Evolutionary conservation across 306 rosid genomes (phyloP).

Genomic region (Quillaja saponaria): DNA sequence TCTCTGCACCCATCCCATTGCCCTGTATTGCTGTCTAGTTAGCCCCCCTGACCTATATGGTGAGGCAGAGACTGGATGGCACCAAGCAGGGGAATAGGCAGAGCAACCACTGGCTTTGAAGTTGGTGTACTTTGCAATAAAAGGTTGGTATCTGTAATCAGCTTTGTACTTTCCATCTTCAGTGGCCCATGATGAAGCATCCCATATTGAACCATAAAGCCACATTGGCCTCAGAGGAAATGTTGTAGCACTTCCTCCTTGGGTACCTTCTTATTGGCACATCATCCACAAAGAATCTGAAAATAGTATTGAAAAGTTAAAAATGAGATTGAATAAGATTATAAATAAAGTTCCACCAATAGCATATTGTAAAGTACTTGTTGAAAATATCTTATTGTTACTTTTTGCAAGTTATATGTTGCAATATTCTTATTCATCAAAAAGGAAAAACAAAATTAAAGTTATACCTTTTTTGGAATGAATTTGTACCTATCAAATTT

Average conservation of each 20-base stretch:
- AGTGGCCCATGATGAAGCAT: constrained; percentile 98
- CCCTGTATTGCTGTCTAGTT: constrained; percentile 50
- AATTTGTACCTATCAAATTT: too few relatives aligned
- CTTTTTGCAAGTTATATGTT: too few relatives aligned
- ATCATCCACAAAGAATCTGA: constrained; percentile 95
- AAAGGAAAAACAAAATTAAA: too few relatives aligned
- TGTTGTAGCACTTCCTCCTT: constrained; percentile 61
- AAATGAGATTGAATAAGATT: too few relatives aligned
- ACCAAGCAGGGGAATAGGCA: constrained; percentile 65
- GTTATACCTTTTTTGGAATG: too few relatives aligned
- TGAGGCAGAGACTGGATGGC: constrained; percentile 71
- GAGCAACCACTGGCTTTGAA: constrained; percentile 88
- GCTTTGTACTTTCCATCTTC: constrained; percentile 98
- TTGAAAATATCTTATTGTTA: too few relatives aligned
- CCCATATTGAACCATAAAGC: constrained; percentile 97
- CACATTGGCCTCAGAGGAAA: constrained; percentile 96
- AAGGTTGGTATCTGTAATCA: constrained; percentile 87
- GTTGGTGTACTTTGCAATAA: constrained; percentile 70
- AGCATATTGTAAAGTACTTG: too few relatives aligned
- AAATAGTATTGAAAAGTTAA: not conserved
- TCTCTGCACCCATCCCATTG: constrained; percentile 86
- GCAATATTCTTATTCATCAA: too few relatives aligned
- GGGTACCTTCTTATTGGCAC: constrained; percentile 91
- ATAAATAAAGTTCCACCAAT: too few relatives aligned
- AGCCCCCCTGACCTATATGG: constrained; percentile 83